Evolutionary conservation across 495 filamentous ascomycete species (phyloP).

Genomic region (Parmelia sp.): DNA sequence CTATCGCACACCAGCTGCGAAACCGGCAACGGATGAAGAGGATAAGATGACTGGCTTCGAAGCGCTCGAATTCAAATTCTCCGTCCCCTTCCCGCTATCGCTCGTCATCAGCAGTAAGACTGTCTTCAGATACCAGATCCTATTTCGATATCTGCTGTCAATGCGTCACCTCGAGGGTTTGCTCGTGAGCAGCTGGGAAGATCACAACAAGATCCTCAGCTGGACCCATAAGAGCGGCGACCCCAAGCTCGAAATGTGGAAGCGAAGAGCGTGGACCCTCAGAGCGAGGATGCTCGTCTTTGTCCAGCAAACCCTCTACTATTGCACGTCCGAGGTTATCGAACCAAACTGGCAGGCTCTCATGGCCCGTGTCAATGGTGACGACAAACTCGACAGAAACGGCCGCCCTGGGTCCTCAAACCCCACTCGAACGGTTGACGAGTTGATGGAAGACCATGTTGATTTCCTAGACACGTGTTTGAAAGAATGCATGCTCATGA

Average conservation of each 20-base stretch:
- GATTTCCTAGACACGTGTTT: conserved; percentile 96
- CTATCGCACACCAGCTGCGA: conserved; percentile 47
- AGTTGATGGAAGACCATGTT: conserved; percentile 98
- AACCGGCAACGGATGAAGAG: conserved; percentile 57
- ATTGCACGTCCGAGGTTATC: conserved; percentile 93
- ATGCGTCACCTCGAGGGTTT: conserved; percentile 82
- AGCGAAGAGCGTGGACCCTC: conserved; percentile 84
- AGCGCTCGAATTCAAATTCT: conserved; percentile 86
- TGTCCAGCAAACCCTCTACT: conserved; percentile 92
- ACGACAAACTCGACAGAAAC: conserved; percentile 48
- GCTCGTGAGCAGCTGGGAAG: conserved; percentile 78
- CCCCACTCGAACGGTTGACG: conserved; percentile 81
- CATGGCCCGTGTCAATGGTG: conserved; percentile 72
- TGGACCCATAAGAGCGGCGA: conserved; percentile 78
- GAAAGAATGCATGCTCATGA: conserved; percentile 98
- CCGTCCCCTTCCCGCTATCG: conserved; percentile 92
- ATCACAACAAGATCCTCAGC: conserved; percentile 72
- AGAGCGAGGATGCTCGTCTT: conserved; percentile 93
- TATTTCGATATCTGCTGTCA: conserved; percentile 87
- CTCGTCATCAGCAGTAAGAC: conserved; percentile 95
- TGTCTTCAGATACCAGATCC: conserved; percentile 86
- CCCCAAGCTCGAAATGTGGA: conserved; percentile 79
- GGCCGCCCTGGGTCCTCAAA: conserved; percentile 28
- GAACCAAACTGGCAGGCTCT: conserved; percentile 94
- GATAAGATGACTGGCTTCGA: conserved; percentile 85